These are phyloP conservation scores for Glomus cerebriforme DNA, from an alignment of 192 early-diverging fungal species.

Conservation along the genomic window DNA sequence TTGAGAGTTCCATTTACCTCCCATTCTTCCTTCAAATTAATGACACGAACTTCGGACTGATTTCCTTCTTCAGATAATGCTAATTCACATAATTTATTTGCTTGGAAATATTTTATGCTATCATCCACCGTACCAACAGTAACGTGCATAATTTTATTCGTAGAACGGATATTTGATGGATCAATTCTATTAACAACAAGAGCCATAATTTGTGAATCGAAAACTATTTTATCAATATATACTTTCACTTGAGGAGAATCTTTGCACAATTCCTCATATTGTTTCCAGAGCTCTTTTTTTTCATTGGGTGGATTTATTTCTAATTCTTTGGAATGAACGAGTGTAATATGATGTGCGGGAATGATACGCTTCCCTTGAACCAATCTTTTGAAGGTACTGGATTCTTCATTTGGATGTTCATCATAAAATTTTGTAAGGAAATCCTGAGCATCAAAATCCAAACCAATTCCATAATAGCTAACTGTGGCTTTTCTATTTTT, in stretches of 20 bases:
- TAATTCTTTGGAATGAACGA: constrained; percentile 44
- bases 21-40: neutral
- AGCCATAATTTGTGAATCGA: constrained; percentile 43
- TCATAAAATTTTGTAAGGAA: constrained; percentile 33
- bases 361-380: constrained; percentile 33
- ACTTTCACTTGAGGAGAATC: constrained; percentile 36
- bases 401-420: constrained; percentile 31
- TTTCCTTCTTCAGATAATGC: neutral
- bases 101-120: constrained; percentile 42
- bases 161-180: constrained; percentile 16
- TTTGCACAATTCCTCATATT: constrained; percentile 25
- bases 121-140: constrained; percentile 46
- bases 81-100: constrained; percentile 22
- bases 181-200: constrained; percentile 34
- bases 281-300: constrained; percentile 24
- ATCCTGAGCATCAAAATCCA: constrained; percentile 26
- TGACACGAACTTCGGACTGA: neutral
- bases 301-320: constrained; percentile 32
- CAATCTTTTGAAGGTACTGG: constrained; percentile 30
- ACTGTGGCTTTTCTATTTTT: constrained; percentile 30
- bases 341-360: constrained; percentile 50
- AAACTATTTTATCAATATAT: constrained; percentile 53
- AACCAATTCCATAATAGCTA: constrained; percentile 35
- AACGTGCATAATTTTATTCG: constrained; percentile 40
- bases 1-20: neutral